Percentiles rank a stretch among this genome's conserved stretches.
phyloP scores from a whole-genome alignment of 352 stramenopile species.

The Aphanomyces stellatus region DNA sequence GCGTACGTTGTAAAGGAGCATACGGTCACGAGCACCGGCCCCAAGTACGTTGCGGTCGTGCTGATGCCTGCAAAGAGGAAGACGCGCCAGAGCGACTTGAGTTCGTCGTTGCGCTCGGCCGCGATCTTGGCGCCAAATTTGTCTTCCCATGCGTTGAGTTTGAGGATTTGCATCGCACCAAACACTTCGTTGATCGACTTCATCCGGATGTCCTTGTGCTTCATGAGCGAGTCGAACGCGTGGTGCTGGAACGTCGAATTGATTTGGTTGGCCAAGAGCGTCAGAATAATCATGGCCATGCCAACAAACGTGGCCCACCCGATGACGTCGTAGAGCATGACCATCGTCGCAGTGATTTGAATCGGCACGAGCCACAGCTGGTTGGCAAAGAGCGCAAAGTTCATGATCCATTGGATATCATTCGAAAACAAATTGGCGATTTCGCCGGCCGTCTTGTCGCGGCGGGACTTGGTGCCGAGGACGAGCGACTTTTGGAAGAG shows the following conservation, averaged over 20 bases:
- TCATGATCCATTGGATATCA: conserved; percentile 28
- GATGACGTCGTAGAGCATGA: conserved; percentile 35
- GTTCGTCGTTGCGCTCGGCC: conserved; percentile 24
- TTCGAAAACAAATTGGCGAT: conserved; percentile 34
- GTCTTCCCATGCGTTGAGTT: conserved; percentile 94
- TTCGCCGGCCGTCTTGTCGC: conserved; percentile 19
- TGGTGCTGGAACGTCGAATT: conserved; percentile 37
- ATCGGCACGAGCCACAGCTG: conserved; percentile 34
- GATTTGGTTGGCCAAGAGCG: conserved; percentile 30
- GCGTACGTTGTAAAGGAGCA: conserved; percentile 40
- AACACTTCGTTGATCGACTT: conserved; percentile 88
- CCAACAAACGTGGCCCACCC: conserved; percentile 34
- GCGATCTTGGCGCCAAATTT: conserved; percentile 29
- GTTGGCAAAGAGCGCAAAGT: conserved; percentile 35
- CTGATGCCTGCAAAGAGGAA: conserved; percentile 15
- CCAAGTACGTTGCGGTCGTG: background rate
- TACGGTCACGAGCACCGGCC: conserved; percentile 32
- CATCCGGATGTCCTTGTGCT: conserved; percentile 79
- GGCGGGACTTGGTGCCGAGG: background rate
- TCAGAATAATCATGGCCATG: conserved; percentile 27
- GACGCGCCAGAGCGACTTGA: conserved; percentile 43
- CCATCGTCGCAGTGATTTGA: conserved; percentile 28
- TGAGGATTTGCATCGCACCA: conserved; percentile 91
- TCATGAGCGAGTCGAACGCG: conserved; percentile 69
- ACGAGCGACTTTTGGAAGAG: background rate